phyloP scores from a whole-genome alignment of 2,329 filamentous ascomycete species.

The Penicillium sp. region DNA sequence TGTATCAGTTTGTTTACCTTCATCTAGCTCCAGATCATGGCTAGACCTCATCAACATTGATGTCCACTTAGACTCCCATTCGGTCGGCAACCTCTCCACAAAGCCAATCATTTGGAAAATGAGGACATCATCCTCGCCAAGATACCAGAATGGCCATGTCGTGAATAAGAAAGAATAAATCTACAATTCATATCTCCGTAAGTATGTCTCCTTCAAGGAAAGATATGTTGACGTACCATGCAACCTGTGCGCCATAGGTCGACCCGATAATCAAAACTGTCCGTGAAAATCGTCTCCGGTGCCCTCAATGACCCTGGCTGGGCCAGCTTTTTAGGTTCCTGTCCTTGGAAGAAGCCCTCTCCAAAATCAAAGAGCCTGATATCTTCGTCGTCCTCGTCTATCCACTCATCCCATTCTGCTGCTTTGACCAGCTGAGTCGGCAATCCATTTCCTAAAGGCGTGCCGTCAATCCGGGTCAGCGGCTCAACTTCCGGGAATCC shows the following conservation, averaged over 20 bases:
- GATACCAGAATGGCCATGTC: slow-evolving; percentile 17
- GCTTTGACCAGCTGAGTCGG: slow-evolving; percentile 27
- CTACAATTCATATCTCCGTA: slow-evolving; percentile 8
- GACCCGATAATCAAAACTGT: slow-evolving; percentile 31
- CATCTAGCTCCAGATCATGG: slow-evolving; percentile 1
- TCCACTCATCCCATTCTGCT: slow-evolving; percentile 24
- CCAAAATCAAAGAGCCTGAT: slow-evolving; percentile 26
- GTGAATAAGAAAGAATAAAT: slow-evolving; percentile 25
- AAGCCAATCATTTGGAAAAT: slow-evolving; percentile 24
- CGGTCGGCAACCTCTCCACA: slow-evolving; percentile 17
- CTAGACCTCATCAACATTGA: slow-evolving; percentile 8
- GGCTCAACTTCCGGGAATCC: slow-evolving; percentile 20
- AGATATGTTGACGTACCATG: slow-evolving; percentile 16
- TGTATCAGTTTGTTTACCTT: slow-evolving; percentile 4
- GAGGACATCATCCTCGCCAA: slow-evolving; percentile 15
- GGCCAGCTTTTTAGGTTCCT: slow-evolving; percentile 21
- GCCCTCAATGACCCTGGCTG: slow-evolving; percentile 27
- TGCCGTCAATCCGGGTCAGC: slow-evolving; percentile 20
- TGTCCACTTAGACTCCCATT: slow-evolving; percentile 22
- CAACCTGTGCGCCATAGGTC: slow-evolving; percentile 34
- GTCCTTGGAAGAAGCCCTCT: slow-evolving; percentile 21
- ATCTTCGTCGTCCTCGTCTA: slow-evolving; percentile 29
- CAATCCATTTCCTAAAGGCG: slow-evolving; percentile 20
- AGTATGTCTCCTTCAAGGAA: background rate
- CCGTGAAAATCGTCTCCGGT: slow-evolving; percentile 33